These are phyloP conservation scores for Moesziomyces parantarcticus DNA, from an alignment of 1,284 basidiomycete genomes.

Conservation along the genomic window DNA sequence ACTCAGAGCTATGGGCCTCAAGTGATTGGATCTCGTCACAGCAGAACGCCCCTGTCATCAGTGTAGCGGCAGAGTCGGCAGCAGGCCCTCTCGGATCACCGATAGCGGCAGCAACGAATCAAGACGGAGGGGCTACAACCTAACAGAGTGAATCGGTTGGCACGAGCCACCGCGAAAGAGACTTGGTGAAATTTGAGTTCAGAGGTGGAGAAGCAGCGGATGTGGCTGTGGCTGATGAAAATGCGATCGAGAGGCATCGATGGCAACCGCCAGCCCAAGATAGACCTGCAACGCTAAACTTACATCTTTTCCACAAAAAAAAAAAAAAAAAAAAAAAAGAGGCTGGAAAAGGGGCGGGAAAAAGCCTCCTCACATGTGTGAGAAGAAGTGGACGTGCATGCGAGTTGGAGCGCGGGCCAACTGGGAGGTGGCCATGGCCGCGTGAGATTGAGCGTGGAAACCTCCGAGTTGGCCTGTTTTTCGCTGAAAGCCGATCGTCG, in stretches of 20 bases:
- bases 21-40: constrained; percentile 3
- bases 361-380: background rate
- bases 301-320: background rate
- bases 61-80: too few species aligned
- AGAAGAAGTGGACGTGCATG: too few species aligned
- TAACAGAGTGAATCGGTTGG: too few species aligned
- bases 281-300: background rate
- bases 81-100: too few species aligned
- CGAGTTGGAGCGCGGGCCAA: background rate
- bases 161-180: too few species aligned
- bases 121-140: too few species aligned
- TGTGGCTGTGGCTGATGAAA: too few species aligned
- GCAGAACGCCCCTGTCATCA: too few species aligned
- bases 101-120: too few species aligned
- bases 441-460: constrained; percentile 3
- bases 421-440: background rate
- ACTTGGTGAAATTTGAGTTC: too few species aligned
- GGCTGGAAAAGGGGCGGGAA: background rate
- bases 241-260: background rate
- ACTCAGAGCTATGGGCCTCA: constrained; percentile 33
- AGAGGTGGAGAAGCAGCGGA: too few species aligned
- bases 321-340: background rate
- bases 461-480: background rate
- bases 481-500: constrained; percentile 25
- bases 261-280: background rate